Evolutionary conservation across 805 yeast species (phyloP).

Genomic region (Myxozyma sirexii): DNA sequence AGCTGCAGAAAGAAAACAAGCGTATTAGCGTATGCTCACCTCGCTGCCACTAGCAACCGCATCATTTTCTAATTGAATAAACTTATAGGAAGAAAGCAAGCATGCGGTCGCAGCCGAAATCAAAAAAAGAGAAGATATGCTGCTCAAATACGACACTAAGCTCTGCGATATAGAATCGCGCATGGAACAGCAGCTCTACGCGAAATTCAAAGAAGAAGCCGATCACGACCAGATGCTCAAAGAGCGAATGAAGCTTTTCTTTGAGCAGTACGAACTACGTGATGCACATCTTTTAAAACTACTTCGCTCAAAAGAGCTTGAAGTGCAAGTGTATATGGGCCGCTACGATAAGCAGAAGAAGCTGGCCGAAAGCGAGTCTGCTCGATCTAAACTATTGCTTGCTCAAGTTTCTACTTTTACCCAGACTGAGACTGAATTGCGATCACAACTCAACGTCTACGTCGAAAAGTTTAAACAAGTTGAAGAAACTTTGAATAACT

Average conservation of each 20-base stretch:
- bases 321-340: constrained; percentile 34
- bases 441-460: constrained; percentile 28
- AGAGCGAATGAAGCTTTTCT: constrained; percentile 21
- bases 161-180: constrained; percentile 9
- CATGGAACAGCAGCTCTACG: background rate
- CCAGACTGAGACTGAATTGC: constrained; percentile 25
- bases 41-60: background rate
- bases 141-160: constrained; percentile 7
- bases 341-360: constrained; percentile 37
- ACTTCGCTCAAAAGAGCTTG: constrained; percentile 30
- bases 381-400: constrained; percentile 15
- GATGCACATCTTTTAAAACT: constrained; percentile 20
- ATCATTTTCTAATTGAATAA: background rate
- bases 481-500: constrained; percentile 43
- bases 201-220: constrained; percentile 12
- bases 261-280: constrained; percentile 33
- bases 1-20: constrained; percentile 30
- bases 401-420: constrained; percentile 26
- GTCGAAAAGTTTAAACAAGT: constrained; percentile 43
- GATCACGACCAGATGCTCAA: constrained; percentile 18
- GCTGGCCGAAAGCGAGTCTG: constrained; percentile 20
- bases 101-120: constrained; percentile 3
- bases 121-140: constrained; percentile 14
- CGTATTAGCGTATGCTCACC: constrained; percentile 13
- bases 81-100: constrained; percentile 17